A percentile compares a stretch with the other conserved stretches of the same genome.
phyloP scores from a whole-genome alignment of 495 filamentous ascomycete species.

The Saxophila tyrrhenica region DNA sequence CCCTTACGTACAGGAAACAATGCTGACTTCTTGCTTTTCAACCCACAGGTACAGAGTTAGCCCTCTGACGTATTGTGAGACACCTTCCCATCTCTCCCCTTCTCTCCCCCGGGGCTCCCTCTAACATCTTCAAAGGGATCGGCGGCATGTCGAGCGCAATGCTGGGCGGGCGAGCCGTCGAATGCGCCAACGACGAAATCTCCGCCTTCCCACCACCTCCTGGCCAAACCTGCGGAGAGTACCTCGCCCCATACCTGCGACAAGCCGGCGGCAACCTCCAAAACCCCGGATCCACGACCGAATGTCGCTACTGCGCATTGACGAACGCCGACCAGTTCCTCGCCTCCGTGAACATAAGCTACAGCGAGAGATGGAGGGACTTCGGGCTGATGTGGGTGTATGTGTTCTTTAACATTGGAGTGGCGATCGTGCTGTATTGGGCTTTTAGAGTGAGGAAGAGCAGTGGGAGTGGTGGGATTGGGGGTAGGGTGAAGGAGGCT shows the following conservation, averaged over 20 bases:
- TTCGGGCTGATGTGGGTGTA: conserved; percentile 62
- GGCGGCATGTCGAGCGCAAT: conserved; percentile 5
- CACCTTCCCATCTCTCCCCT: too few relatives aligned
- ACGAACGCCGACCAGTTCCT: conserved; percentile 54
- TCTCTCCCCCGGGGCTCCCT: too few relatives aligned
- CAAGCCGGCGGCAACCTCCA: conserved; percentile 41
- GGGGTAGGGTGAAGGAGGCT: not conserved
- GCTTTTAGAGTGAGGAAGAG: not conserved
- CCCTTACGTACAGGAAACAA: conserved; percentile 43
- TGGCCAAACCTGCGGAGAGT: conserved; percentile 30
- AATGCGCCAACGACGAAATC: conserved; percentile 7
- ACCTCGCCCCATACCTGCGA: conserved; percentile 42
- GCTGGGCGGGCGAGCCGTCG: conserved; percentile 1
- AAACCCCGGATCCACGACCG: conserved; percentile 36
- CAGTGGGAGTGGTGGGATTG: not conserved
- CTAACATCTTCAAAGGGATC: too few relatives aligned
- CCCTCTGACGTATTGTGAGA: conserved; percentile 1
- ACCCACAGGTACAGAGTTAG: conserved; percentile 67
- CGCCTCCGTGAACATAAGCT: conserved; percentile 35
- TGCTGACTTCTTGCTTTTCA: too few relatives aligned
- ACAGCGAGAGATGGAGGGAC: conserved; percentile 54
- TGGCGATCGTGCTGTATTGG: conserved; percentile 61
- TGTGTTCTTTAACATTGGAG: conserved; percentile 66
- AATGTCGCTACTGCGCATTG: conserved; percentile 54
- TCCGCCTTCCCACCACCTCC: conserved; percentile 9